Evolutionary conservation across 2,329 filamentous ascomycete genomes (phyloP).

Genomic region (Penicillium hesseltinei): DNA sequence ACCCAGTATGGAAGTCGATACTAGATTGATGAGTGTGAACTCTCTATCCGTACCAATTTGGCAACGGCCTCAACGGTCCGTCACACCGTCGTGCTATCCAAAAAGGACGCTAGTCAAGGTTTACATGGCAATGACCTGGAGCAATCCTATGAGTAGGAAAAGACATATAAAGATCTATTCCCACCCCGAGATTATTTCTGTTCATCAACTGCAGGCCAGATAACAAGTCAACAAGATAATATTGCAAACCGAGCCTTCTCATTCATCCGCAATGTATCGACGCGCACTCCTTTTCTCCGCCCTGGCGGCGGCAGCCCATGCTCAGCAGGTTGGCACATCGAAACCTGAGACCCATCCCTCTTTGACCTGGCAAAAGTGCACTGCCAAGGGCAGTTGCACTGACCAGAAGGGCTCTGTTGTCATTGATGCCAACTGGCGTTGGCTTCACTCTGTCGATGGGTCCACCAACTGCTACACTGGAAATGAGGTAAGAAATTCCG

Average conservation of each 20-base stretch:
- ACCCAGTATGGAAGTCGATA: constrained; percentile 14
- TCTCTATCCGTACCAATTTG: constrained; percentile 13
- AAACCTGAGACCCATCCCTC: constrained; percentile 47
- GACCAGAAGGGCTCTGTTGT: constrained; percentile 54
- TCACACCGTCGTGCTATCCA: constrained; percentile 5
- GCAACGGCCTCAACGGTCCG: constrained; percentile 20
- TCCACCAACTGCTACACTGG: constrained; percentile 59
- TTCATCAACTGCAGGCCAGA: constrained; percentile 30
- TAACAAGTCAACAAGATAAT: constrained; percentile 7
- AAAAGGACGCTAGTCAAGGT: constrained; percentile 4
- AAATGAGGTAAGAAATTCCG: constrained; percentile 36
- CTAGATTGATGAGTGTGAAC: constrained; percentile 10
- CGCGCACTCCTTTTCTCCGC: constrained; percentile 32
- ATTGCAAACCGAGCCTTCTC: constrained; percentile 8
- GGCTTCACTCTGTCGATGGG: constrained; percentile 51
- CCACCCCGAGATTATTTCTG: constrained; percentile 1
- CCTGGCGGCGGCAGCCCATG: constrained; percentile 24
- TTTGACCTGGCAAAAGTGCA: constrained; percentile 56
- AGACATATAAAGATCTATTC: constrained; percentile 23
- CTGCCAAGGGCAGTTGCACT: constrained; percentile 51
- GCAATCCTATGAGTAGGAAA: neutral
- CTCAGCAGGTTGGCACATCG: constrained; percentile 35
- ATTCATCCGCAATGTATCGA: constrained; percentile 28
- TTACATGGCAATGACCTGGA: constrained; percentile 1
- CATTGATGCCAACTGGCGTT: constrained; percentile 60